phyloP scores from a whole-genome alignment of 2,329 filamentous ascomycete species.

The Dothideomycetidae sp. region DNA sequence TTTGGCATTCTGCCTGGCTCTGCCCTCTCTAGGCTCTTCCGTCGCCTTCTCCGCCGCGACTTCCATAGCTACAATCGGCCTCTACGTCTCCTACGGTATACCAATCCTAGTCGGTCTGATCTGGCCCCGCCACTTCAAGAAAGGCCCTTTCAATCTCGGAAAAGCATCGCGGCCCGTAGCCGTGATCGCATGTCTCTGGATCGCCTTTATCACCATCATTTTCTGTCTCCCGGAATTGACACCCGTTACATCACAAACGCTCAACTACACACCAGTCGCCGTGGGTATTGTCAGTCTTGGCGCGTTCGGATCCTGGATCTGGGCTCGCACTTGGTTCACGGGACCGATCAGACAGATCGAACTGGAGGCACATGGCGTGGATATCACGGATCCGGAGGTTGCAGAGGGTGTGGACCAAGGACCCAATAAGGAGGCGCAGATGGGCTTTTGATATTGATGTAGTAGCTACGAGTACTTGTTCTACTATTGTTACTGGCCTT shows the following conservation, averaged over 20 bases:
- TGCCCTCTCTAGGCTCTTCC: conserved; percentile 40
- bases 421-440: no score
- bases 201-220: conserved; percentile 40
- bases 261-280: conserved; percentile 47
- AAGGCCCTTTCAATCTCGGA: conserved; percentile 43
- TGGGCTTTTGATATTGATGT: no score
- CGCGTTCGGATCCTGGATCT: conserved; percentile 36
- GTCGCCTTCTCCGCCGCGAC: conserved; percentile 46
- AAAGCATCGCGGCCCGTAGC: conserved; percentile 35
- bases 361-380: conserved; percentile 35
- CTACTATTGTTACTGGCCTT: no score
- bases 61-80: conserved; percentile 44
- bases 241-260: conserved; percentile 39
- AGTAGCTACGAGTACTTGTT: no score
- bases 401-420: no score
- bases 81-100: conserved; percentile 45
- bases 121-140: conserved; percentile 37
- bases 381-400: conserved; percentile 34
- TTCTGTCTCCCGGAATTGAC: conserved; percentile 44
- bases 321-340: conserved; percentile 41
- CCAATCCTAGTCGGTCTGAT: conserved; percentile 42
- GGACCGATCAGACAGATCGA: conserved; percentile 41
- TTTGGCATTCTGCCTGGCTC: conserved; percentile 40
- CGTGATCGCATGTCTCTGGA: conserved; percentile 36
- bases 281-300: conserved; percentile 42